Evolutionary conservation across 805 yeast species (phyloP).

Genomic region (Teunomyces kruisii): DNA sequence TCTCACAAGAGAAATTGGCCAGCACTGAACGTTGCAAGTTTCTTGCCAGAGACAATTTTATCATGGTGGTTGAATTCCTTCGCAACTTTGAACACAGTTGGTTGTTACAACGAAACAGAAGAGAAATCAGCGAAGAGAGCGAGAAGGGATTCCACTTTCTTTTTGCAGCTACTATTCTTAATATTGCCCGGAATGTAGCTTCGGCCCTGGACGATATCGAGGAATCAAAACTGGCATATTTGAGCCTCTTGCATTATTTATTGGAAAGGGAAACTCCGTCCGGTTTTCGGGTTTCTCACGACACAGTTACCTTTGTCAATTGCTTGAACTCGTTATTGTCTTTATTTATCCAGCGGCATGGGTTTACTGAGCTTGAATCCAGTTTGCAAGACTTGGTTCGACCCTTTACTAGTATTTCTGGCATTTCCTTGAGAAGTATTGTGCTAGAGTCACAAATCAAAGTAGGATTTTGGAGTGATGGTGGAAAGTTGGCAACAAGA

Average conservation of each 20-base stretch:
- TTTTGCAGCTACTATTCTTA: not conserved
- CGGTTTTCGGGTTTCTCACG: not conserved
- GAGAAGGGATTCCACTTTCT: not conserved
- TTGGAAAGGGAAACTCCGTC: not conserved
- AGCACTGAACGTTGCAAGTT: not conserved
- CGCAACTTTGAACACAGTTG: not conserved
- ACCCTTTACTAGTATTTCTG: constrained; percentile 52
- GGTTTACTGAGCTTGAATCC: not conserved
- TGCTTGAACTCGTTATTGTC: not conserved
- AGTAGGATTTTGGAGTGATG: constrained; percentile 61
- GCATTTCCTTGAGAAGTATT: constrained; percentile 56
- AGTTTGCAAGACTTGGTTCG: not conserved
- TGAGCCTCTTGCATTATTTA: not conserved
- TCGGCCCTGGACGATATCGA: not conserved
- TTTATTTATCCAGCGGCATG: not conserved
- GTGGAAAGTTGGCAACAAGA: not conserved
- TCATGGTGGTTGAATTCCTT: not conserved
- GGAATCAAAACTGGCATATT: not conserved
- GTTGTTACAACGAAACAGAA: not conserved
- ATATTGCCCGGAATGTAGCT: not conserved
- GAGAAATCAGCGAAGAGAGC: no score
- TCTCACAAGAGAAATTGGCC: no score
- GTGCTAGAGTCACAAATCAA: constrained; percentile 62
- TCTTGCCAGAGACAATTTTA: not conserved
- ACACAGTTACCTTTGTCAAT: not conserved